These are phyloP conservation scores for Exophiala mesophila DNA, from an alignment of 2,329 filamentous ascomycete genomes.

Conservation along the genomic window DNA sequence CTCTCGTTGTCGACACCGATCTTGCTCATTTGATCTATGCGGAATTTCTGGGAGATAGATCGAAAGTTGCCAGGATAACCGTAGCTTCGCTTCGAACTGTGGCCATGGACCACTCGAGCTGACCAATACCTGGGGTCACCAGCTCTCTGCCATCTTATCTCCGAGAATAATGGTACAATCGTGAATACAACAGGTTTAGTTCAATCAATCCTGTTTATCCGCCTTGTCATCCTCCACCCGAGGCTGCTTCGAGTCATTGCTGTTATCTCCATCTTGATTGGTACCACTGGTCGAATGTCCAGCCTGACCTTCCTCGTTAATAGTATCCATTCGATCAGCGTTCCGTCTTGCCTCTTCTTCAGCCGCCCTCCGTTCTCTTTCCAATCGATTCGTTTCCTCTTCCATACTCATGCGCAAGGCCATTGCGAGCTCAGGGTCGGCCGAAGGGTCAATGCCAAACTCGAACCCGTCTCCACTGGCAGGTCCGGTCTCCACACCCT, in stretches of 20 bases:
- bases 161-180: neutral
- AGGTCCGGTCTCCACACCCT: constrained; percentile 47
- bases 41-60: too few species aligned
- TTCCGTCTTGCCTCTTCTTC: constrained; percentile 66
- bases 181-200: constrained; percentile 7
- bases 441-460: constrained; percentile 83
- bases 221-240: constrained; percentile 26
- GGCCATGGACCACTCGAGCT: too few species aligned
- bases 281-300: constrained; percentile 12
- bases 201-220: constrained; percentile 21
- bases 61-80: too few species aligned
- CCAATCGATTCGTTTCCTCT: constrained; percentile 90
- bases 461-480: constrained; percentile 64
- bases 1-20: too few species aligned
- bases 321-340: constrained; percentile 58
- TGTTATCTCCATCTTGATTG: constrained; percentile 7
- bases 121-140: too few species aligned
- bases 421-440: constrained; percentile 90
- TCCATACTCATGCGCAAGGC: constrained; percentile 97
- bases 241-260: constrained; percentile 24
- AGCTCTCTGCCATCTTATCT: too few species aligned
- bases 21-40: too few species aligned
- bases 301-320: constrained; percentile 71
- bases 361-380: constrained; percentile 74
- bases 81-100: too few species aligned